A percentile compares a stretch with the other conserved stretches of the same genome.
These are phyloP conservation scores for Psidium friedrichsthalianum DNA, from an alignment of 345 rosid species.

Conservation along the genomic window DNA sequence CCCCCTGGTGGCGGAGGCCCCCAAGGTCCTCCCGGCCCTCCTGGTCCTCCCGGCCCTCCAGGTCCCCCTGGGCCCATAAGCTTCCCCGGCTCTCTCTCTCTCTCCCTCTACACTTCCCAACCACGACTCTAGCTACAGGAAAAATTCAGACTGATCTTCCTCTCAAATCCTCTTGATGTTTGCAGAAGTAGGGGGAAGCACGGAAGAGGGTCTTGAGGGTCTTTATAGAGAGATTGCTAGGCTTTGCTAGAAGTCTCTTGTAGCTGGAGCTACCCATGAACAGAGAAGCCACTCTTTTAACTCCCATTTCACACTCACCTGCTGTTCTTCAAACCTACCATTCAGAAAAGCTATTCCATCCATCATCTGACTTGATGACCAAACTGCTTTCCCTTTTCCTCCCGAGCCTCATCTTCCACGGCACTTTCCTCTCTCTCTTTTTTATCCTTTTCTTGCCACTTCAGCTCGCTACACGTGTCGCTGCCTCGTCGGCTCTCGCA, in stretches of 20 bases:
- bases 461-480: neutral
- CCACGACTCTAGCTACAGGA: neutral
- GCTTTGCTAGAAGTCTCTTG: neutral
- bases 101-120: neutral
- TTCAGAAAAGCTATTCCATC: neutral
- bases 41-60: neutral
- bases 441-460: neutral
- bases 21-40: neutral
- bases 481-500: neutral
- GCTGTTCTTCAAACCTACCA: neutral
- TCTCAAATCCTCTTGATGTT: neutral
- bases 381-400: neutral
- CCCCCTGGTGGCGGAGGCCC: neutral
- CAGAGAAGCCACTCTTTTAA: rapidly evolving
- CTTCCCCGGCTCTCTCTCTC: neutral
- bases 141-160: neutral
- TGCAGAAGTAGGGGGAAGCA: neutral
- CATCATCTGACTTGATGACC: neutral
- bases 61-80: neutral
- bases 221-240: neutral
- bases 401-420: neutral
- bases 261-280: neutral
- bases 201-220: neutral
- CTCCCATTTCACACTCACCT: neutral
- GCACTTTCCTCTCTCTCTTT: neutral